Evolutionary conservation across 176 grass and related monocot species (phyloP).

Genomic region (Cymbopogon citratus): DNA sequence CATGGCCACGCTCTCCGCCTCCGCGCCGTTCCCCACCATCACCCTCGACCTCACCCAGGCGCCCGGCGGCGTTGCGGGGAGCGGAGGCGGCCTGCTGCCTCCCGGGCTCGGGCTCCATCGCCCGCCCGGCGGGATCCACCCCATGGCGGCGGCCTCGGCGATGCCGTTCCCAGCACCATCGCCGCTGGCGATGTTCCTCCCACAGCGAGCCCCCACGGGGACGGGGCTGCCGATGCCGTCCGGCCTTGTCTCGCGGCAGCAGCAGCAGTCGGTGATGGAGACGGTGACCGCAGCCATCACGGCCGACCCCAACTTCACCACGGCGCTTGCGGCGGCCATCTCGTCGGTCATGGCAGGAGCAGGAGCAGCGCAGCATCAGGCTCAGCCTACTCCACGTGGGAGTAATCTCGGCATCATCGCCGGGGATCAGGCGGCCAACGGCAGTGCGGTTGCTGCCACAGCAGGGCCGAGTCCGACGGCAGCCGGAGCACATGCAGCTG

Average conservation of each 20-base stretch:
- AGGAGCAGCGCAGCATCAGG: constrained; percentile 24
- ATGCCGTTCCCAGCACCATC: constrained; percentile 18
- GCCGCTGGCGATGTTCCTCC: constrained; percentile 42
- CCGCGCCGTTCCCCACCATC: constrained; percentile 80
- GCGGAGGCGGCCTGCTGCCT: neutral
- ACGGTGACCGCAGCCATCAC: constrained; percentile 64
- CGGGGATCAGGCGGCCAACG: constrained; percentile 21
- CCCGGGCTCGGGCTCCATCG: constrained; percentile 34
- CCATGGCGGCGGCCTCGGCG: neutral
- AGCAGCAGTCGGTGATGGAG: constrained; percentile 55
- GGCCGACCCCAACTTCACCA: constrained; percentile 70
- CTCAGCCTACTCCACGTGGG: constrained; percentile 23
- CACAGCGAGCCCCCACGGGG: constrained; percentile 11
- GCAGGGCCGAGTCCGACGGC: neutral
- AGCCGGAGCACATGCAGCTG: no score
- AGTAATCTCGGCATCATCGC: no score
- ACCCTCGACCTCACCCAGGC: constrained; percentile 76
- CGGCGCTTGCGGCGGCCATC: constrained; percentile 67
- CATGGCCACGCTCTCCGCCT: constrained; percentile 78
- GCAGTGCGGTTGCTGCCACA: neutral
- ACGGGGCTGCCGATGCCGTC: neutral
- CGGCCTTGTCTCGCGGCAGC: neutral
- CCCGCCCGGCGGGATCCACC: neutral
- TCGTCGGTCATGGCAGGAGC: constrained; percentile 55
- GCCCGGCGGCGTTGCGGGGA: neutral